Evolutionary conservation across 129 eudicot genomes (phyloP), one percentile per base, ranked within the genome.

Genomic region (Lactuca sativa): DNA sequence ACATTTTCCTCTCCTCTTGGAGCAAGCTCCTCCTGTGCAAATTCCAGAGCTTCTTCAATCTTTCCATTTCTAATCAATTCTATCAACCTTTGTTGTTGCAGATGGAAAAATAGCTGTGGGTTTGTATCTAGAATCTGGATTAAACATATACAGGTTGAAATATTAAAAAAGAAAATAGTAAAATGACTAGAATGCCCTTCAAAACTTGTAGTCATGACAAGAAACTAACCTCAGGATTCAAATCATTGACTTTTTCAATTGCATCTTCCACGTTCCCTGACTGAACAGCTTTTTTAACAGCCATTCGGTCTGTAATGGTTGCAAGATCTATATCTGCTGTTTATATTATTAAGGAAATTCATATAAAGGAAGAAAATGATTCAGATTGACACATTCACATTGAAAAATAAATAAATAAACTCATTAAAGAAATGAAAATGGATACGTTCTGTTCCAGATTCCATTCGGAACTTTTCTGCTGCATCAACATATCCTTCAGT

Each of bases 1-100:
- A 93, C 98, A 72, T 93, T 93, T 87, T 93, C 98, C 82, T 93
- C 98, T 68, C 96, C 98, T 73, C 98, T 84, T 6, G 98, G 97
- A 63, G 98, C 97, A 25, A 93, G 97, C 72, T 93, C 98, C 83
- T 93, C 98, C 77, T 89, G 97, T 44, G 98, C 98, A 54, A 93
- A 93, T 82, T 86, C 98, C 74, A 93, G 73, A 76, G 98, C 98
- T 73, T 89, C 97, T 76, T 85, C 90, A 18, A 93, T 73, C 81
- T 93, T 89, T 36, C 98, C 98, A 71, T 93, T 87, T 37, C 98
- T 78, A 54, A 93, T 93, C 77, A 93, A 53, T 64, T 93, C 98
- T 75, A 93, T 93, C 81, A 93, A 66, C 72, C 98, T 83, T 82
- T 89, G 98, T 72, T 89, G 97, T 69, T 93, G 98, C 71, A 93